Evolutionary conservation across 2,329 filamentous ascomycete species (phyloP), one percentile per base, ranked within the genome.

Genomic region (Diaporthe ilicicola): DNA sequence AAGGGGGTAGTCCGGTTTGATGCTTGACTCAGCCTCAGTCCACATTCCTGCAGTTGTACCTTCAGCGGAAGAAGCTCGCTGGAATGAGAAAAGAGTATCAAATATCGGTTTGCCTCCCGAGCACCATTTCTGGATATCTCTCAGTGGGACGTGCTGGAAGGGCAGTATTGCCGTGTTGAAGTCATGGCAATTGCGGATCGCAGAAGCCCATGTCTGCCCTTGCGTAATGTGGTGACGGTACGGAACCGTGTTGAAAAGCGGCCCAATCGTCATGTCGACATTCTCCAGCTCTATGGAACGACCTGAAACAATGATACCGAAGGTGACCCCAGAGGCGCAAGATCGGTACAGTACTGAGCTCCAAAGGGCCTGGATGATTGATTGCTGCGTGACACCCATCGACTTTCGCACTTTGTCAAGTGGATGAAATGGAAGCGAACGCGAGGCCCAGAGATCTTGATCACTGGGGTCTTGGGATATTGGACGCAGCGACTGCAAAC

Each of bases 221-320:
- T 79, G 73, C 8, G 81, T 72, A 17, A 87, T 74, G 7, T 82
- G 77, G 42, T 90, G 81, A 68, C 88, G 86, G 77, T 92, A 94
- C 0, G 95, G 94, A 1, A 98, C 83, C 0, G 94, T 97, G 78
- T 98, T 98, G 86, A 98, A 97, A 24, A 98, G 82, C 0, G 95
- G 95, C 0, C 95, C 95, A 51, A 96, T 87, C 0, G 93, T 88
- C 27, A 85, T 78, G 56, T 94, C 92, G 2, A 91, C 87, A 2
- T 85, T 84, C 9, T 91, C 86, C 15, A 94, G 81, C 53, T 93
- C 88, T 5, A 97, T 88, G 0, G 90, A 88, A 71, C 95, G 88
- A 0, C 95, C 95, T 8, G 94, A 96, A 0, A 93, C 87, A 15
- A 98, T 87, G 24, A 97, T 83, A 0, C 95, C 95, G 17, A 95